Evolutionary conservation across 345 rosid species (phyloP).

Genomic region (Sisymbrium irio): DNA sequence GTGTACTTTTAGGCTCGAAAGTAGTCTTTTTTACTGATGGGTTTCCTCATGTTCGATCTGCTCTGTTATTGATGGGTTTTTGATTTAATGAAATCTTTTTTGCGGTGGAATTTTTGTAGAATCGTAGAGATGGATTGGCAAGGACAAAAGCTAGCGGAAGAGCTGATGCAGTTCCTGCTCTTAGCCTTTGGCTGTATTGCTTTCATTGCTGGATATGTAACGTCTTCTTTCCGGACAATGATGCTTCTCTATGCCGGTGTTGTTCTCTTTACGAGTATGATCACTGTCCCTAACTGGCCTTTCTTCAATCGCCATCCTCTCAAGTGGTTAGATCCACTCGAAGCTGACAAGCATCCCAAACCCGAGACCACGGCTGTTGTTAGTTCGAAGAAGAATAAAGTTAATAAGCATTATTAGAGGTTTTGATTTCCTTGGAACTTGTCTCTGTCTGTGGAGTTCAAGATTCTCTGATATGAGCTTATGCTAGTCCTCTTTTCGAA

Average conservation of each 20-base stretch:
- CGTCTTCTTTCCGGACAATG: constrained; percentile 67
- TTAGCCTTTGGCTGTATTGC: constrained; percentile 56
- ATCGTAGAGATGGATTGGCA: constrained; percentile 73
- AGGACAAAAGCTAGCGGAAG: constrained; percentile 84
- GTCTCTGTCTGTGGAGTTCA: not conserved
- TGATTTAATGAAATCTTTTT: not conserved
- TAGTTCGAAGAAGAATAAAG: constrained; percentile 54
- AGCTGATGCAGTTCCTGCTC: constrained; percentile 70
- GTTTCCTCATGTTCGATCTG: not conserved
- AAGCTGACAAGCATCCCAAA: constrained; percentile 74
- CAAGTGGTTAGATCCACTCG: constrained; percentile 67
- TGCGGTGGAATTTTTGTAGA: not conserved
- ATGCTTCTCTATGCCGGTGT: constrained; percentile 58
- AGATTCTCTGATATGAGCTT: not conserved
- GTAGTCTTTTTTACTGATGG: not conserved
- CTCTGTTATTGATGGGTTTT: not conserved
- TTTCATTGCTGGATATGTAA: constrained; percentile 44
- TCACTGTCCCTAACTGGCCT: constrained; percentile 80
- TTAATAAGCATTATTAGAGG: constrained; percentile 41
- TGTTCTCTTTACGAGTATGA: constrained; percentile 52
- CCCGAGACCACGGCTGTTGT: constrained; percentile 40
- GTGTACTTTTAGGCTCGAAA: not conserved
- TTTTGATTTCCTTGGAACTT: not conserved
- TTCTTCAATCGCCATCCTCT: constrained; percentile 67
- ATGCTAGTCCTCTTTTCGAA: not conserved